Evolutionary conservation across 176 grass and related monocot genomes (phyloP).

Genomic region (Juncus inflexus): DNA sequence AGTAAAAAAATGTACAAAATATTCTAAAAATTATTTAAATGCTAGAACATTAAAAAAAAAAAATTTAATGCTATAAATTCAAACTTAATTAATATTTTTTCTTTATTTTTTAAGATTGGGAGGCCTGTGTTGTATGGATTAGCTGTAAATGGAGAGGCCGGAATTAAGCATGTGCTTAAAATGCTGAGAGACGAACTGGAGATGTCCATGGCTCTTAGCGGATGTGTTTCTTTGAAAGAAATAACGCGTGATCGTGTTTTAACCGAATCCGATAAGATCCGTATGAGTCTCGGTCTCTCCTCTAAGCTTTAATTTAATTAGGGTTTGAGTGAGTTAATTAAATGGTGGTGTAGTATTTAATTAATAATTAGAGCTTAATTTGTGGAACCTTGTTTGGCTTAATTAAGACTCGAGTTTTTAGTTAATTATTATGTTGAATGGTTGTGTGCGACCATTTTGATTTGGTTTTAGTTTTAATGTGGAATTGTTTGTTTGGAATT

Average conservation of each 20-base stretch:
- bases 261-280: conserved; percentile 46
- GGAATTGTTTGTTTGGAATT: too few species aligned
- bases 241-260: conserved; percentile 47
- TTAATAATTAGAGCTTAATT: too few species aligned
- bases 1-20: conserved; percentile 12
- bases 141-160: conserved; percentile 72
- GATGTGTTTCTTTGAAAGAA: conserved; percentile 63
- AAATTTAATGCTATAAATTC: too few species aligned
- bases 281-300: conserved; percentile 15
- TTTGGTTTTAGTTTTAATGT: not conserved
- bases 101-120: conserved; percentile 47
- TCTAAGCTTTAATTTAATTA: conserved; percentile 39
- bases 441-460: not conserved
- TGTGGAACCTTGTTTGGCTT: not conserved
- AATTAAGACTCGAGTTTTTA: not conserved
- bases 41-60: too few species aligned
- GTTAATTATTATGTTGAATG: not conserved
- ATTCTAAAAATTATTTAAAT: too few species aligned
- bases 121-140: conserved; percentile 65
- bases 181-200: conserved; percentile 81
- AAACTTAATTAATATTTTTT: not conserved
- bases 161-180: conserved; percentile 50
- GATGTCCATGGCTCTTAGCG: conserved; percentile 72
- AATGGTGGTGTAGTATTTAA: not conserved
- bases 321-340: not conserved